Evolutionary conservation across 352 stramenopile genomes (phyloP).

Genomic region (Phytophthora melonis): DNA sequence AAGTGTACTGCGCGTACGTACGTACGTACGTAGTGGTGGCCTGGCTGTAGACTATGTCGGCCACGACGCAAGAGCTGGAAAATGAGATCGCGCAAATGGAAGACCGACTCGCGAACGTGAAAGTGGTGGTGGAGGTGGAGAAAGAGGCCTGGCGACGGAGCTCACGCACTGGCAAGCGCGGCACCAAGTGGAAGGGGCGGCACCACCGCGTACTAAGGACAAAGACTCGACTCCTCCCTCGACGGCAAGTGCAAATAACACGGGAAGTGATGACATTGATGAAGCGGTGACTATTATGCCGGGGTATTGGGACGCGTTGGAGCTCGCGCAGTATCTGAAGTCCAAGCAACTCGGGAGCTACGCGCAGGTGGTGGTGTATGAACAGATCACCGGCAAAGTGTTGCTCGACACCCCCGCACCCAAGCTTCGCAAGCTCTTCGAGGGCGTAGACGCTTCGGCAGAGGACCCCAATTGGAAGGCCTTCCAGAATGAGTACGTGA

Average conservation of each 20-base stretch:
- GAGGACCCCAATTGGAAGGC: slow-evolving; percentile 61
- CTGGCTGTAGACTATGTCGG: slow-evolving; percentile 43
- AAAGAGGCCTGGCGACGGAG: slow-evolving; percentile 62
- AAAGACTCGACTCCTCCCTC: slow-evolving; percentile 8
- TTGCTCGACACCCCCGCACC: slow-evolving; percentile 56
- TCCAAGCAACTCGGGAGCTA: slow-evolving; percentile 53
- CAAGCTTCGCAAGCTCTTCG: slow-evolving; percentile 59
- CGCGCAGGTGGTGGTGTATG: slow-evolving; percentile 59
- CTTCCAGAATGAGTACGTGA: slow-evolving; percentile 48
- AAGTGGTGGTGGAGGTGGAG: slow-evolving; percentile 64
- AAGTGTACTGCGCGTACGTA: background rate
- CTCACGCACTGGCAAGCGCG: slow-evolving; percentile 54
- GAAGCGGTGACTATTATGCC: slow-evolving; percentile 45
- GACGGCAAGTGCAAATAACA: slow-evolving; percentile 14
- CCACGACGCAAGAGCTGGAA: slow-evolving; percentile 56
- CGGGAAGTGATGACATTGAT: slow-evolving; percentile 9
- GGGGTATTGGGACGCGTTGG: slow-evolving; percentile 63
- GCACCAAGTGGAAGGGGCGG: slow-evolving; percentile 77
- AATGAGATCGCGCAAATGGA: slow-evolving; percentile 71
- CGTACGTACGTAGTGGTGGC: background rate
- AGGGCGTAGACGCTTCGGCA: slow-evolving; percentile 28
- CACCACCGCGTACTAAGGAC: slow-evolving; percentile 13
- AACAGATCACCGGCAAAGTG: slow-evolving; percentile 72
- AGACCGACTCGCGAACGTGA: slow-evolving; percentile 59
- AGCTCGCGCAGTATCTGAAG: slow-evolving; percentile 70